phyloP scores from a whole-genome alignment of 768 basidiomycete species.

The Lactarius akahatsu region DNA sequence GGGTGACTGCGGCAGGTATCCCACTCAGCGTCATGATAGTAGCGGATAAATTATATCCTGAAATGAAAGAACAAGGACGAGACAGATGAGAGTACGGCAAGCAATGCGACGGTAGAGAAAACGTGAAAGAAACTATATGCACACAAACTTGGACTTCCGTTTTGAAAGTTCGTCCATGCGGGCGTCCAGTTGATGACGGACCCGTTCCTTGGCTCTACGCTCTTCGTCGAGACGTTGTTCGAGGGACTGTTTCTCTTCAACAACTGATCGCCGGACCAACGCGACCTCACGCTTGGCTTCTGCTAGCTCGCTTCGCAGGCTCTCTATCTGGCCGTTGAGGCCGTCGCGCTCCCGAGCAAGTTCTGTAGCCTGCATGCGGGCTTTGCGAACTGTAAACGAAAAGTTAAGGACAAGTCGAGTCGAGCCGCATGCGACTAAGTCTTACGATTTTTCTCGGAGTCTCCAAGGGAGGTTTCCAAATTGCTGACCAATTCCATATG shows the following conservation, averaged over 20 bases:
- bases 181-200: slow-evolving; percentile 79
- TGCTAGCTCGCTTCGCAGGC: slow-evolving; percentile 67
- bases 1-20: background rate
- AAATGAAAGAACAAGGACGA: slow-evolving; percentile 8
- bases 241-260: slow-evolving; percentile 85
- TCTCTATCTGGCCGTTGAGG: slow-evolving; percentile 60
- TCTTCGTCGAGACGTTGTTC: slow-evolving; percentile 85
- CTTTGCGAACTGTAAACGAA: slow-evolving; percentile 70
- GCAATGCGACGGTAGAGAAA: slow-evolving; percentile 12
- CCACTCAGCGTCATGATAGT: slow-evolving; percentile 10
- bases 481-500: slow-evolving; percentile 88
- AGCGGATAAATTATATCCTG: slow-evolving; percentile 1
- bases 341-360: slow-evolving; percentile 83
- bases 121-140: slow-evolving; percentile 53
- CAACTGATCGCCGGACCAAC: slow-evolving; percentile 72
- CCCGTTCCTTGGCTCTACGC: slow-evolving; percentile 84
- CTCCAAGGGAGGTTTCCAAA: slow-evolving; percentile 81
- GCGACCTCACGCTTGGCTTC: slow-evolving; percentile 81
- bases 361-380: slow-evolving; percentile 91
- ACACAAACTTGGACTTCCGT: slow-evolving; percentile 91
- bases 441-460: slow-evolving; percentile 92
- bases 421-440: slow-evolving; percentile 26
- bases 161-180: slow-evolving; percentile 82
- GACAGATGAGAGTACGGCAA: slow-evolving; percentile 14
- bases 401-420: background rate